Conservation (phyloP, 495 filamentous ascomycete species). For the Ascodesmis nigricans region DNA sequence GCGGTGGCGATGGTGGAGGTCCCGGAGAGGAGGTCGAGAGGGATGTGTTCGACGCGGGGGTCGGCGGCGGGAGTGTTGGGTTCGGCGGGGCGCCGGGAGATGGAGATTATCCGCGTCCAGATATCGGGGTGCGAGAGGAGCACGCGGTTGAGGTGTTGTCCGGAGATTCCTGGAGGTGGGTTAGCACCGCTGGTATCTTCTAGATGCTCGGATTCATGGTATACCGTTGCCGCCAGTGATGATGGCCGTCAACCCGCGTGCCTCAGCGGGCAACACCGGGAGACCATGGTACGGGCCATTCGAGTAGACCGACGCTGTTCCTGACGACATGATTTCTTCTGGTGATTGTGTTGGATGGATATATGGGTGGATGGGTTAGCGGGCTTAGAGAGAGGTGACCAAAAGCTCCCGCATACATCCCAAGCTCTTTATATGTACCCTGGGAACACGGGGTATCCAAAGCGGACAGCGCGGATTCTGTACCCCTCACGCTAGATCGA, state of each 20-base stretch:
- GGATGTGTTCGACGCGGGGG: slow-evolving; percentile 26
- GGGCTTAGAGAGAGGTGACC: too few species aligned
- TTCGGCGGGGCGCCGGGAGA: slow-evolving; percentile 26
- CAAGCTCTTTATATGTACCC: too few species aligned
- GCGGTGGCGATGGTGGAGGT: slow-evolving; percentile 24
- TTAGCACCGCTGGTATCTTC: too few species aligned
- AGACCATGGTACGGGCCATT: slow-evolving; percentile 29
- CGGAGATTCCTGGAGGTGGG: slow-evolving; percentile 23
- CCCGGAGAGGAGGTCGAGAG: slow-evolving; percentile 27
- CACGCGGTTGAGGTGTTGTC: slow-evolving; percentile 28
- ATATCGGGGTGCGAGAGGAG: slow-evolving; percentile 26
- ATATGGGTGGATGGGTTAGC: too few species aligned
- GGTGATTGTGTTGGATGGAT: too few species aligned
- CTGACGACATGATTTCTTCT: too few species aligned
- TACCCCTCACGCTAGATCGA: too few species aligned
- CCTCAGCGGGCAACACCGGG: slow-evolving; percentile 24
- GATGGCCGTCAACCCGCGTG: slow-evolving; percentile 27
- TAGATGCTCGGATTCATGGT: neutral
- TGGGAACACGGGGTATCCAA: too few species aligned
- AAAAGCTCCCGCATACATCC: too few species aligned
- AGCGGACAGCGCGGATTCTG: too few species aligned
- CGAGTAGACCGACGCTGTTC: slow-evolving; percentile 23
- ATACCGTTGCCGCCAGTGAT: slow-evolving; percentile 31
- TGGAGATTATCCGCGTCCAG: slow-evolving; percentile 32
- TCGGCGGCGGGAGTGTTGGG: slow-evolving; percentile 11